Percentiles rank a stretch among this genome's conserved stretches.
These are phyloP conservation scores for Narthecium ossifragum DNA, from an alignment of 106 monocot genomes.

Conservation along the genomic window DNA sequence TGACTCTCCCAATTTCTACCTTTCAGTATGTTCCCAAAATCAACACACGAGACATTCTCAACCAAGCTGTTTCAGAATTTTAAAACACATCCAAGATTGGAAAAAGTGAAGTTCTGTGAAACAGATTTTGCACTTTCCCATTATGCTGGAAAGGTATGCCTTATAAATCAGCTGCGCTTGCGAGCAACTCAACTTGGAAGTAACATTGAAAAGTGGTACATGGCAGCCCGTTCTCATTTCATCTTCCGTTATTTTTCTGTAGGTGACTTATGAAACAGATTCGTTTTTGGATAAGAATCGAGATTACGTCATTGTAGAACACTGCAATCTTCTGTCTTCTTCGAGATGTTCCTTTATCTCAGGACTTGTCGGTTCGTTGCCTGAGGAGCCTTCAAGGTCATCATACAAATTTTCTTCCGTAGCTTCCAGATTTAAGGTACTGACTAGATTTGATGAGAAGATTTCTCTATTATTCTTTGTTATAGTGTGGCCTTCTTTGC, in stretches of 20 bases:
- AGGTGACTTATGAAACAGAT: conserved; percentile 77
- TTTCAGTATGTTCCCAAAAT: conserved; percentile 88
- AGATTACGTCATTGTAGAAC: conserved; percentile 74
- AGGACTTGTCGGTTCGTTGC: conserved; percentile 51
- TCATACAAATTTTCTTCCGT: conserved; percentile 97
- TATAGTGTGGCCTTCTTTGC: too few relatives aligned
- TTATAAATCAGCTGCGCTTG: conserved; percentile 21
- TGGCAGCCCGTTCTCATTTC: not conserved
- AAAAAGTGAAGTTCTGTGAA: conserved; percentile 72
- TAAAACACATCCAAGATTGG: conserved; percentile 49
- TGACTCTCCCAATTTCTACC: conserved; percentile 5
- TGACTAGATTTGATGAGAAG: too few relatives aligned
- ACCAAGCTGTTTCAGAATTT: conserved; percentile 82
- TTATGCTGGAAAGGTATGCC: conserved; percentile 93
- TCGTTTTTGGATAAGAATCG: conserved; percentile 86
- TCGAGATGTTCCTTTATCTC: conserved; percentile 73
- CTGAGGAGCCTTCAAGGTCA: conserved; percentile 70
- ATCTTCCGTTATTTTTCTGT: conserved; percentile 9
- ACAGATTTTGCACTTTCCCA: conserved; percentile 79
- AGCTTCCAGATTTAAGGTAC: conserved; percentile 90
- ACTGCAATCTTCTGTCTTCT: conserved; percentile 64
- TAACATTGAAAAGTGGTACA: not conserved
- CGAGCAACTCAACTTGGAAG: conserved; percentile 7
- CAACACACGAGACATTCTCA: conserved; percentile 75
- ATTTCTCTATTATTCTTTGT: too few relatives aligned